Conservation (phyloP, 2,329 filamentous ascomycete species). For the Claviceps sp. region DNA sequence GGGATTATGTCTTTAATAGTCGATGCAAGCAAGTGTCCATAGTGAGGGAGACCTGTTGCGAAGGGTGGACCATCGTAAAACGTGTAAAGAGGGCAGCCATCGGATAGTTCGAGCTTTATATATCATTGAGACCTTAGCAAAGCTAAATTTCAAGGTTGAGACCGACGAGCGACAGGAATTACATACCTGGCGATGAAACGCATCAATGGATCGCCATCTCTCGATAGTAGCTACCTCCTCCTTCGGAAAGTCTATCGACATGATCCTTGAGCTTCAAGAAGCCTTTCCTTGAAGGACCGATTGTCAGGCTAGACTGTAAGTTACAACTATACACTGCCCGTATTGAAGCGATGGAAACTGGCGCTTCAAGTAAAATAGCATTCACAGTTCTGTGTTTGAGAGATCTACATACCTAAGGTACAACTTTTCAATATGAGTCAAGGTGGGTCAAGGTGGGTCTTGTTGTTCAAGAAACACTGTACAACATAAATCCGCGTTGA, state of each 20-base stretch:
- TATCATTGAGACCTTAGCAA: constrained; percentile 1
- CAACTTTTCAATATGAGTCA: background rate
- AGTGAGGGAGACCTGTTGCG: constrained; percentile 56
- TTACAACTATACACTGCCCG: too few species aligned
- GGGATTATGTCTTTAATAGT: constrained; percentile 98
- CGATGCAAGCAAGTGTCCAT: constrained; percentile 67
- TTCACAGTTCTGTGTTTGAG: background rate
- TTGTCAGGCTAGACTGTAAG: too few species aligned
- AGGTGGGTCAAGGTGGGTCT: background rate
- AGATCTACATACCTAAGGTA: background rate
- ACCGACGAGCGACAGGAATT: background rate
- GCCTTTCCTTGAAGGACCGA: too few species aligned
- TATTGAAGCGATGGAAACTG: background rate
- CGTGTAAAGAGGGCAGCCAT: constrained; percentile 72
- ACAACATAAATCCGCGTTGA: too few species aligned
- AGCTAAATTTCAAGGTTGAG: background rate
- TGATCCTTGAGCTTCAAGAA: constrained; percentile 19
- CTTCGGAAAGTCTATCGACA: constrained; percentile 87
- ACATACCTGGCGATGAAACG: constrained; percentile 69
- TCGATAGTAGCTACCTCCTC: constrained; percentile 78
- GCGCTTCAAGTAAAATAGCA: background rate
- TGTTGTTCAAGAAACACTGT: background rate
- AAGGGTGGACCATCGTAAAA: constrained; percentile 88
- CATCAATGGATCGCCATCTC: constrained; percentile 83
- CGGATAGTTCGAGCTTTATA: constrained; percentile 57